Evolutionary conservation across 2,329 filamentous ascomycete genomes (phyloP).

Genomic region (Pseudopyricularia javanii): DNA sequence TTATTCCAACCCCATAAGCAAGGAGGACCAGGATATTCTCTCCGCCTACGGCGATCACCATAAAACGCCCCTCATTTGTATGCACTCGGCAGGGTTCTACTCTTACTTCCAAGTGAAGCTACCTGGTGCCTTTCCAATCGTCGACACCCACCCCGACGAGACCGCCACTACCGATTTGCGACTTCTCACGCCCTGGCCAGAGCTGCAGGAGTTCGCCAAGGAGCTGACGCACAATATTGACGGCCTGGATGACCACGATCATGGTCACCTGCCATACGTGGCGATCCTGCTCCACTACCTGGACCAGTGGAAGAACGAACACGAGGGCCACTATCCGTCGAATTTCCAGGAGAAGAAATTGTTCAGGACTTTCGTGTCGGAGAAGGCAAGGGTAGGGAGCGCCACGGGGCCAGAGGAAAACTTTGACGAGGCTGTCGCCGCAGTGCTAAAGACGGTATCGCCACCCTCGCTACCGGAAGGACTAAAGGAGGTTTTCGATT

Average conservation of each 20-base stretch:
- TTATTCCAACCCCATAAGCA: slow-evolving; percentile 36
- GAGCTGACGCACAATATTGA: slow-evolving; percentile 60
- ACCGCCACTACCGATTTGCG: slow-evolving; percentile 77
- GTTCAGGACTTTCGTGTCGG: slow-evolving; percentile 61
- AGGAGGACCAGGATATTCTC: slow-evolving; percentile 29
- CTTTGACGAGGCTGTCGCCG: slow-evolving; percentile 80
- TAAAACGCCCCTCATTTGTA: slow-evolving; percentile 63
- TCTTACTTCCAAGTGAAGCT: slow-evolving; percentile 74
- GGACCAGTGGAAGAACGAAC: slow-evolving; percentile 61
- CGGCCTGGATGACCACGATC: slow-evolving; percentile 61
- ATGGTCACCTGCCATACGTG: slow-evolving; percentile 85
- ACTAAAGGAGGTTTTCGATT: slow-evolving; percentile 67
- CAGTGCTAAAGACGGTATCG: slow-evolving; percentile 79
- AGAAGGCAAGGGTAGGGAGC: slow-evolving; percentile 56
- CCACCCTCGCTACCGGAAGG: slow-evolving; percentile 53
- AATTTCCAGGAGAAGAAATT: slow-evolving; percentile 77
- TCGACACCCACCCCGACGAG: slow-evolving; percentile 89
- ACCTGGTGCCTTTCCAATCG: slow-evolving; percentile 73
- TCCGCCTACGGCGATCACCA: slow-evolving; percentile 36
- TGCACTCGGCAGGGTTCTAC: slow-evolving; percentile 88
- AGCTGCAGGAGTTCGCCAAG: slow-evolving; percentile 55
- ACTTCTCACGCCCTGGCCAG: slow-evolving; percentile 75
- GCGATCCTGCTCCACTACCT: slow-evolving; percentile 74
- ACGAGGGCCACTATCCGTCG: slow-evolving; percentile 56
- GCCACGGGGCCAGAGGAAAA: slow-evolving; percentile 90